Percentiles rank a stretch among this genome's conserved stretches.
Conservation (phyloP, 768 basidiomycete species). For the Saitozyma podzolica region DNA sequence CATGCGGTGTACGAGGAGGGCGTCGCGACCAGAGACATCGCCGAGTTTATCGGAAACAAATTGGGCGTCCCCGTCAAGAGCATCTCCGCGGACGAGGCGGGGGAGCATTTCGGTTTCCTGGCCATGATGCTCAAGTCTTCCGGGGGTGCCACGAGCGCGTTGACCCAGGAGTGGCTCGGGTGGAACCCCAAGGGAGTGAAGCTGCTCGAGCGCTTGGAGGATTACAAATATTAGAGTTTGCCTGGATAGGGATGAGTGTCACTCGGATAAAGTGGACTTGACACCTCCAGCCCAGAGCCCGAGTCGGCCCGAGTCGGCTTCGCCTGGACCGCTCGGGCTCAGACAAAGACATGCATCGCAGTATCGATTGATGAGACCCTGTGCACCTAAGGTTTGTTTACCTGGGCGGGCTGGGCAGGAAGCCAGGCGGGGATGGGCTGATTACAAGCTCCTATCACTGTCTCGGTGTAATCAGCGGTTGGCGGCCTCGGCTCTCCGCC, state of each 20-base stretch:
- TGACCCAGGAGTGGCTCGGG: constrained; percentile 28
- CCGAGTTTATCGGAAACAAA: constrained; percentile 16
- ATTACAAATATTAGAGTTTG: constrained; percentile 8
- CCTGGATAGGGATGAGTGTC: neutral
- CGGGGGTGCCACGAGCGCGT: neutral
- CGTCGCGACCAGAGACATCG: constrained; percentile 16
- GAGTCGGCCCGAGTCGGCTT: no score
- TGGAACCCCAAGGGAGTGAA: constrained; percentile 27
- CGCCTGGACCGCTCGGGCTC: no score
- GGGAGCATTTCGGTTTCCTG: constrained; percentile 18
- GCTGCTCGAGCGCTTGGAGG: constrained; percentile 24
- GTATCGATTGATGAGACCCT: no score
- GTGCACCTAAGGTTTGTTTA: no score
- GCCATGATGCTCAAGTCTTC: constrained; percentile 3
- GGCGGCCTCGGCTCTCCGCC: no score
- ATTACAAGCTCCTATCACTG: no score
- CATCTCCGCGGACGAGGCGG: constrained; percentile 12
- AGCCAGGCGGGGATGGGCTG: no score
- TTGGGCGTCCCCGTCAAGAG: constrained; percentile 15
- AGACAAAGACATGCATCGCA: no score
- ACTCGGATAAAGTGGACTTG: no score
- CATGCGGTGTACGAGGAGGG: constrained; percentile 28
- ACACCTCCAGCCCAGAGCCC: no score
- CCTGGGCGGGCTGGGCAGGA: no score
- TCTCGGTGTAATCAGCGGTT: no score